These are phyloP conservation scores for Scopulariopsis brevicaulis DNA, from an alignment of 2,329 filamentous ascomycete species.

Conservation along the genomic window DNA sequence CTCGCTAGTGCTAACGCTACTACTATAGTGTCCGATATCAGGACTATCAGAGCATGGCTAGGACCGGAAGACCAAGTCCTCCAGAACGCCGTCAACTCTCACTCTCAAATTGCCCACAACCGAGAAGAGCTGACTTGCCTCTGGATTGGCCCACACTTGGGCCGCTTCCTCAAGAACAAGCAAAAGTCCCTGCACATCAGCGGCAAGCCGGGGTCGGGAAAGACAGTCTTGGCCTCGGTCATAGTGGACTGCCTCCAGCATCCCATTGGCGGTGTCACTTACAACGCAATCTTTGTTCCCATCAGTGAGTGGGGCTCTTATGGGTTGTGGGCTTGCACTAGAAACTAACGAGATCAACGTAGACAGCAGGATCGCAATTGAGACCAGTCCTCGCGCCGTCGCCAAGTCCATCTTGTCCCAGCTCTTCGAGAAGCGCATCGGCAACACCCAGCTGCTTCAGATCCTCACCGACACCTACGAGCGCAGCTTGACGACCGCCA, in stretches of 20 bases:
- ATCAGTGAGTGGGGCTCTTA: constrained; percentile 15
- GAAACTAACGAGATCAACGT: not conserved
- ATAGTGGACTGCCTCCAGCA: constrained; percentile 25
- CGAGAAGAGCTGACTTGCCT: constrained; percentile 13
- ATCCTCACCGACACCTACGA: constrained; percentile 19
- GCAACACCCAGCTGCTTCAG: constrained; percentile 22
- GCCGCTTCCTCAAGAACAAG: constrained; percentile 9
- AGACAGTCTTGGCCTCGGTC: constrained; percentile 23
- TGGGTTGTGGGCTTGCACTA: not conserved
- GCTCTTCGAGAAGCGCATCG: constrained; percentile 23
- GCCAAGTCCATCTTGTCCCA: constrained; percentile 22
- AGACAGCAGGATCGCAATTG: constrained; percentile 19
- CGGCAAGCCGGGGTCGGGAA: constrained; percentile 23
- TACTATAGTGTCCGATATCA: constrained; percentile 15
- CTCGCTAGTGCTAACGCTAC: not conserved
- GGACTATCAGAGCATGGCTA: constrained; percentile 19
- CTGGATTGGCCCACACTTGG: constrained; percentile 11
- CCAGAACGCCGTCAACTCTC: constrained; percentile 3
- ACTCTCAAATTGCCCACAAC: constrained; percentile 10
- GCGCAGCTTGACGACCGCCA: constrained; percentile 11
- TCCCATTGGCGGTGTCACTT: constrained; percentile 19
- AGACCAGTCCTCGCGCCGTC: constrained; percentile 17
- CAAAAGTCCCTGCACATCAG: constrained; percentile 8
- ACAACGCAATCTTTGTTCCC: constrained; percentile 21
- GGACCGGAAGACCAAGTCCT: constrained; percentile 11